Conservation (phyloP, 1,139 yeast genomes). For the Geotrichum aggregatum region DNA sequence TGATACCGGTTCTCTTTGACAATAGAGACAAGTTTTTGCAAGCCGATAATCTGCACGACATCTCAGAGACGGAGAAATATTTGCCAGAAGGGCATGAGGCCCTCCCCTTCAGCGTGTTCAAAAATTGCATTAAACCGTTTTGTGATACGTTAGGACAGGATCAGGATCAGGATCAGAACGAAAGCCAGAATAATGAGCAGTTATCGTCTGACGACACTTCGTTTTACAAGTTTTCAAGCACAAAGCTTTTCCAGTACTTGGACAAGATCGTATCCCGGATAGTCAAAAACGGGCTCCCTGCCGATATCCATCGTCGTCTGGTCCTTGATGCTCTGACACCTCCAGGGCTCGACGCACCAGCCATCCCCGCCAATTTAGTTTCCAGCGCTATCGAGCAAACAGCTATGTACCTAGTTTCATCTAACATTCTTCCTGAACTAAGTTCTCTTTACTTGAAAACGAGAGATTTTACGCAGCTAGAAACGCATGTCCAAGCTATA, state of each 20-base stretch:
- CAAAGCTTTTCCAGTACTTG: constrained; percentile 26
- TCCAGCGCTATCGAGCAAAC: constrained; percentile 28
- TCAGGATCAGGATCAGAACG: too few relatives aligned
- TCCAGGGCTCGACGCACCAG: background rate
- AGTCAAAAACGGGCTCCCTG: constrained; percentile 24
- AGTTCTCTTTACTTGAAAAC: constrained; percentile 22
- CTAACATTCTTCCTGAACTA: constrained; percentile 33
- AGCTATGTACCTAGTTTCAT: constrained; percentile 32
- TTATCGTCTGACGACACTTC: too few relatives aligned
- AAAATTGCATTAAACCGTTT: background rate
- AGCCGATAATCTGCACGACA: constrained; percentile 35
- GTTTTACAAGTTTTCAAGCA: constrained; percentile 20
- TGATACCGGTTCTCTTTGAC: constrained; percentile 30
- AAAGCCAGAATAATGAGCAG: too few relatives aligned
- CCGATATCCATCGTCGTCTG: constrained; percentile 17
- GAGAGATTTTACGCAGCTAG: constrained; percentile 20
- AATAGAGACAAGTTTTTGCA: constrained; percentile 29
- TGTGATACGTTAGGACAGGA: too few relatives aligned
- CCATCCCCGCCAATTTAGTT: constrained; percentile 16
- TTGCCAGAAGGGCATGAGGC: constrained; percentile 2
- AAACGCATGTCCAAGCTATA: constrained; percentile 23
- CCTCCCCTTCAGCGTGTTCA: constrained; percentile 5
- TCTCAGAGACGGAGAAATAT: constrained; percentile 23
- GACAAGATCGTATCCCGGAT: constrained; percentile 24
- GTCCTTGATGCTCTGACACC: constrained; percentile 25